Base-by-base conservation (phyloP, 495 filamentous ascomycete species). In the Penicillium cinerascens region DNA sequence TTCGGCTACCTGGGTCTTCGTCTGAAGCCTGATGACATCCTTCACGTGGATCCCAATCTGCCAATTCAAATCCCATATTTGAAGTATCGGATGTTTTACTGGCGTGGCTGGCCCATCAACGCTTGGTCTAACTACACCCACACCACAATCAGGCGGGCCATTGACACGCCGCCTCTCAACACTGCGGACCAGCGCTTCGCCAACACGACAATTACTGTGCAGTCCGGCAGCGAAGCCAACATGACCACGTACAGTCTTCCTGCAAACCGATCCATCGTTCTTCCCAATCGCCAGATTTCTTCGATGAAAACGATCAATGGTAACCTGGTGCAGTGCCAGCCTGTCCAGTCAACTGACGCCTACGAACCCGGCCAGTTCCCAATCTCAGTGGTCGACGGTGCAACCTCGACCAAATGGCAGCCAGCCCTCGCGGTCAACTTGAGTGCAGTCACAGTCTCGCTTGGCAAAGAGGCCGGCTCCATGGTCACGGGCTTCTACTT, bases 311-410 rank as follows among this genome's bases (percentile, higher is more conserved):
- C 82, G 2, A 65, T 82, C 3, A 44, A 67, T 0, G 78, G 76
- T 7, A 89, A 92, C 58, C 75, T 88, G 20, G 73, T 82, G 0
- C 88, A 92, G 71, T 91, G 87, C 68, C 72, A 73, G 16, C 74
- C 82, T 1, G 78, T 80, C 11, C 55, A 58, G 23, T 83, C 82
- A 0, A 48, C 60, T 0, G 58, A 77, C 42, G 57, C 56, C 0
- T 86, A 80, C 64, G 69, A 77, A 22, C 75, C 82, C 0, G 88
- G 88, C 21, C 88, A 92, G 65, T 87, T 89, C 72, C 87, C 88
- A 1, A 72, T 87, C 27, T 76, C 80, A 0, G 85, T 83, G 0
- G 80, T 87, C 22, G 88, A 92, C 56, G 88, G 88, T 42, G 82
- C 84, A 1, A 74, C 80, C 0, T 78, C 80, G 23, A 92, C 88